phyloP scores from a whole-genome alignment of 768 basidiomycete genomes.

The Lactarius sp. region DNA sequence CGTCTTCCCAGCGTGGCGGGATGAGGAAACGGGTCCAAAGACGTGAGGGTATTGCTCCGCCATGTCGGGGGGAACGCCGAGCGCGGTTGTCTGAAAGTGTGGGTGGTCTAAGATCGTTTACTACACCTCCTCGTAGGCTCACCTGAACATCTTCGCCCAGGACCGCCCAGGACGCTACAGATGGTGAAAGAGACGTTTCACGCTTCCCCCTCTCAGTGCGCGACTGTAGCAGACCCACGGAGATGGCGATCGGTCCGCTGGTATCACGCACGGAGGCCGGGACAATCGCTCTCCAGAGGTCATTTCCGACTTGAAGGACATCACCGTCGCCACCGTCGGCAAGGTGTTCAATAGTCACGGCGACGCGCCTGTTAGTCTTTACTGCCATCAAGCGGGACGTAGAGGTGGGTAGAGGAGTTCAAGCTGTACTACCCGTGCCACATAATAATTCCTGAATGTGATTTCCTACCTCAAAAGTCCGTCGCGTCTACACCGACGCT shows the following conservation, averaged over 20 bases:
- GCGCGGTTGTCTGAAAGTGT: conserved; percentile 13
- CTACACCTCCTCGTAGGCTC: not conserved
- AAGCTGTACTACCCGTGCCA: not conserved
- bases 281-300: conserved; percentile 14
- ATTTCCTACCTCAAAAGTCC: conserved; percentile 4
- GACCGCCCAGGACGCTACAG: conserved; percentile 36
- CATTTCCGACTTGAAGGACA: conserved; percentile 10
- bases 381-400: conserved; percentile 1
- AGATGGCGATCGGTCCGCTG: conserved; percentile 8
- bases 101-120: conserved; percentile 27
- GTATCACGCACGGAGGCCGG: not conserved
- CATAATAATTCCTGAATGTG: not conserved
- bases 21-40: not conserved
- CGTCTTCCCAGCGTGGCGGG: conserved; percentile 1
- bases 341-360: not conserved
- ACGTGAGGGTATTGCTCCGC: conserved; percentile 6
- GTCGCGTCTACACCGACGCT: conserved; percentile 1
- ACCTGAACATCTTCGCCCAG: conserved; percentile 38
- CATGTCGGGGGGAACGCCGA: conserved; percentile 13
- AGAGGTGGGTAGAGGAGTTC: not conserved
- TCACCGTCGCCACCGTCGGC: not conserved
- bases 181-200: conserved; percentile 12
- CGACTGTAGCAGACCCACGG: conserved; percentile 7
- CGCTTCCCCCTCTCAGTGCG: not conserved
- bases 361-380: not conserved